phyloP scores from a whole-genome alignment of 192 early-diverging fungal species.

The Podila horticola region DNA sequence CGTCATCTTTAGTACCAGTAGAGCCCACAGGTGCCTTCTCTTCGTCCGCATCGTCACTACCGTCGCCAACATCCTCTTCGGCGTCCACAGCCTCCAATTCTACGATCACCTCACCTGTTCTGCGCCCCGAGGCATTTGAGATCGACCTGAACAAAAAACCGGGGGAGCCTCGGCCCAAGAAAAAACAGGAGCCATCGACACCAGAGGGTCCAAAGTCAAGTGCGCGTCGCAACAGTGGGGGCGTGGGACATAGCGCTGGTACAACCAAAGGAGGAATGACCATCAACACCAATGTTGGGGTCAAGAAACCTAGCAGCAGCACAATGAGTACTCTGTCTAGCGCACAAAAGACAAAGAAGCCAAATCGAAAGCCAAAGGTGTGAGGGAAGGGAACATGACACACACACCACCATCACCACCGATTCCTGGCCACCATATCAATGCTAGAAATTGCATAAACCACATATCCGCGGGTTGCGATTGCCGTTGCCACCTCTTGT shows the following conservation, averaged over 20 bases:
- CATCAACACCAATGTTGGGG: conserved; percentile 1
- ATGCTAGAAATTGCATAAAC: too few species aligned
- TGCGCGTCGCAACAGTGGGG: neutral
- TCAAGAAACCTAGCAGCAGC: conserved; percentile 13
- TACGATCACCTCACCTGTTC: conserved; percentile 9
- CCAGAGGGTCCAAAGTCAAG: neutral
- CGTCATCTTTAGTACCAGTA: neutral
- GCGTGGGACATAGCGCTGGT: neutral
- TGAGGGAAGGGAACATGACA: too few species aligned
- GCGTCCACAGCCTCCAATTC: conserved; percentile 29
- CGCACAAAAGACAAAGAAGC: conserved; percentile 15
- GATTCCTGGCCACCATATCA: too few species aligned
- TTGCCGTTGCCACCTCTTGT: too few species aligned
- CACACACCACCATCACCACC: too few species aligned
- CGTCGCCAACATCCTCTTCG: conserved; percentile 11
- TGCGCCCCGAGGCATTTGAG: neutral
- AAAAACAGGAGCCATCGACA: neutral
- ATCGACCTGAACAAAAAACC: neutral
- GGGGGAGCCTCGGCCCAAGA: neutral
- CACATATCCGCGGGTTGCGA: too few species aligned
- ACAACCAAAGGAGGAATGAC: conserved; percentile 14
- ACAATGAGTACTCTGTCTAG: neutral
- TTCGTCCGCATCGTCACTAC: conserved; percentile 1
- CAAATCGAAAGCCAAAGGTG: conserved; percentile 11
- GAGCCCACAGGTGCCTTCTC: neutral